phyloP scores from a whole-genome alignment of 345 rosid genomes.

The Melaleuca quinquenervia region DNA sequence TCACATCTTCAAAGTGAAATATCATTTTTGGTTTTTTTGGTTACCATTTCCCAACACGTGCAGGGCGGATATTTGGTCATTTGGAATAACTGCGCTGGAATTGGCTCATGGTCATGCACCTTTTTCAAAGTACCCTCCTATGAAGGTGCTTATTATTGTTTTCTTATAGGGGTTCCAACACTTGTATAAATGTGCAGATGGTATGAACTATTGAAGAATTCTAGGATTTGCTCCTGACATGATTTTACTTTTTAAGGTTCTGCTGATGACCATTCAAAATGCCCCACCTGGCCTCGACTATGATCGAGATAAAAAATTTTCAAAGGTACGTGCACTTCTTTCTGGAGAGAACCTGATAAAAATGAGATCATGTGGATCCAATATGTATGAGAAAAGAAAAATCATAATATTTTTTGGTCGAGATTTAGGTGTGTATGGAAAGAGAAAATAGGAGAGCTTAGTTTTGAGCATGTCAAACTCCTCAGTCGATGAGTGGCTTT shows the following conservation, averaged over 20 bases:
- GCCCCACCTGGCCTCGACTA: conserved; percentile 99
- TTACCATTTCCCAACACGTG: not conserved
- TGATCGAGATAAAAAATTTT: conserved; percentile 95
- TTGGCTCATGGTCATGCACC: conserved; percentile 99
- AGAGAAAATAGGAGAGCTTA: not conserved
- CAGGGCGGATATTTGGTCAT: conserved; percentile 99
- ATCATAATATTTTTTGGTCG: not conserved
- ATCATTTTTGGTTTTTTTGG: not conserved
- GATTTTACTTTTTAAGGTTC: conserved; percentile 42
- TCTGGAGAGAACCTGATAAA: conserved; percentile 23
- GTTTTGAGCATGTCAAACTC: not conserved
- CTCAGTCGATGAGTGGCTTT: not conserved
- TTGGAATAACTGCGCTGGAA: conserved; percentile 96
- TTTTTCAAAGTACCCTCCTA: conserved; percentile 95
- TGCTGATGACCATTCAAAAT: conserved; percentile 94
- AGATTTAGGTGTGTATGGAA: not conserved
- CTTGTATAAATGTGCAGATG: not conserved
- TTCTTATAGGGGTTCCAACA: not conserved
- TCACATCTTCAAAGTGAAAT: not conserved
- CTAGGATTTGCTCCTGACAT: not conserved
- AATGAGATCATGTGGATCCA: not conserved
- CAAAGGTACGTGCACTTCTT: conserved; percentile 87
- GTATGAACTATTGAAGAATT: not conserved
- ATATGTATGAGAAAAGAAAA: not conserved
- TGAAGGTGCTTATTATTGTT: conserved; percentile 54